Evolutionary conservation across 805 yeast species (phyloP).

Genomic region (Aciculoconidium aculeatum): DNA sequence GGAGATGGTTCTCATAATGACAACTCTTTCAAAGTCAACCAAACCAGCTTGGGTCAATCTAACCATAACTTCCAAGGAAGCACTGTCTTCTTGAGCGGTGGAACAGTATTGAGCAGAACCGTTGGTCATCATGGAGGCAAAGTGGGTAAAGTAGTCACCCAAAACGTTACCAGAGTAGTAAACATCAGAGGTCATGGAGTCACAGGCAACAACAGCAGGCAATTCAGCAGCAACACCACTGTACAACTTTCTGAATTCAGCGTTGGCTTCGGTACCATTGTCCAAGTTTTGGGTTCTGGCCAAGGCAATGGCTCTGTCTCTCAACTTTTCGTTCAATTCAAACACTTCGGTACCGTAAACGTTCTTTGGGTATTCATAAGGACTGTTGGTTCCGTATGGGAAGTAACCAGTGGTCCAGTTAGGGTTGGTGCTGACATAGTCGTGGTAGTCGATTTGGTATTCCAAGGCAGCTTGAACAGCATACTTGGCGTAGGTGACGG

Average conservation of each 20-base stretch:
- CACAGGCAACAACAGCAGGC: conserved; percentile 50
- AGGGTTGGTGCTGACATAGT: conserved; percentile 20
- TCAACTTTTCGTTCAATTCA: conserved; percentile 52
- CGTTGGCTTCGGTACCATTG: conserved; percentile 42
- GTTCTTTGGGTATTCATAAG: conserved; percentile 45
- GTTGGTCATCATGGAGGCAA: conserved; percentile 47
- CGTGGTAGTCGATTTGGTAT: conserved; percentile 48
- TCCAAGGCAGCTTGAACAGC: conserved; percentile 59
- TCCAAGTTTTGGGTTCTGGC: conserved; percentile 40
- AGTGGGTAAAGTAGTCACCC: conserved; percentile 45
- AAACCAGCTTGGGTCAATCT: conserved; percentile 51
- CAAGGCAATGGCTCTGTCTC: conserved; percentile 51
- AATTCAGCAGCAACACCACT: conserved; percentile 43
- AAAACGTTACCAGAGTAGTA: conserved; percentile 53
- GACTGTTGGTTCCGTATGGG: conserved; percentile 46
- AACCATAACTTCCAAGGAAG: conserved; percentile 52
- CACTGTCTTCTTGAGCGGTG: conserved; percentile 66
- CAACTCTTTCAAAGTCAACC: conserved; percentile 52
- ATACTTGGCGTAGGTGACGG: conserved; percentile 54
- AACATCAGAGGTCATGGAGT: conserved; percentile 53
- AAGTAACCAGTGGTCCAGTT: conserved; percentile 61
- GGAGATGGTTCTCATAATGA: conserved; percentile 56
- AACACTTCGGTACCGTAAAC: conserved; percentile 63
- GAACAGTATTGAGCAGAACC: conserved; percentile 55
- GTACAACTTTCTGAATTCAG: conserved; percentile 43